A percentile compares a stretch with the other conserved stretches of the same genome.
phyloP scores from a whole-genome alignment of 805 yeast genomes.

The Cyberlindnera petersonii region DNA sequence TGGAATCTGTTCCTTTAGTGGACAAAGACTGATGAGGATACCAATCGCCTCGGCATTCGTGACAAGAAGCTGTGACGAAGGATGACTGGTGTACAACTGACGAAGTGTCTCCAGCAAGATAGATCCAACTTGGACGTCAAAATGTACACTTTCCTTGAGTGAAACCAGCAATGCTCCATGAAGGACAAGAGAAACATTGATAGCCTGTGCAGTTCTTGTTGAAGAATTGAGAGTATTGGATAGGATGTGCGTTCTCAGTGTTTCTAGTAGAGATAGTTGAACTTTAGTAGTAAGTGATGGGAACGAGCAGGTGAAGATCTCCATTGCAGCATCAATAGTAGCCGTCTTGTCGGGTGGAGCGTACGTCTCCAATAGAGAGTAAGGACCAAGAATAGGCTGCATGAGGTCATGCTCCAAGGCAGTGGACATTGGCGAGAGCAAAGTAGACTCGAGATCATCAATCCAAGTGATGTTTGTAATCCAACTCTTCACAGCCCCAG shows the following conservation, averaged over 20 bases:
- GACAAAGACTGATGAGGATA: slow-evolving; percentile 37
- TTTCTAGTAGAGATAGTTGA: slow-evolving; percentile 85
- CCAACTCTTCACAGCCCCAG: slow-evolving; percentile 31
- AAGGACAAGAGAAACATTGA: slow-evolving; percentile 63
- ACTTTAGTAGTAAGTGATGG: slow-evolving; percentile 71
- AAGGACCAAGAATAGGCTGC: slow-evolving; percentile 24
- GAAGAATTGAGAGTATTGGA: slow-evolving; percentile 34
- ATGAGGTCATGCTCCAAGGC: slow-evolving; percentile 42
- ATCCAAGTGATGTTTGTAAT: slow-evolving; percentile 32
- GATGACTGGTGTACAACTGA: slow-evolving; percentile 19
- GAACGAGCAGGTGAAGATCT: slow-evolving; percentile 65
- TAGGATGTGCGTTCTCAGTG: slow-evolving; percentile 54
- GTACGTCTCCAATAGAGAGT: slow-evolving; percentile 32
- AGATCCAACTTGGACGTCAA: slow-evolving; percentile 38
- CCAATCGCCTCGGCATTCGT: slow-evolving; percentile 60
- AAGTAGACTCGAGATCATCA: slow-evolving; percentile 31
- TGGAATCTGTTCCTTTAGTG: slow-evolving; percentile 42
- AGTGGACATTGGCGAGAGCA: slow-evolving; percentile 36
- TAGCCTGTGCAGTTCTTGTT: slow-evolving; percentile 45
- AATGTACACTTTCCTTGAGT: slow-evolving; percentile 18
- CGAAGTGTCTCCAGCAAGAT: slow-evolving; percentile 50
- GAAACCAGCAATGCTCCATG: slow-evolving; percentile 41
- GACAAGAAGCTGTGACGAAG: slow-evolving; percentile 33
- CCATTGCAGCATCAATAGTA: slow-evolving; percentile 74
- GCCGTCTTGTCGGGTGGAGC: slow-evolving; percentile 46